Evolutionary conservation across 1,284 basidiomycete species (phyloP), one percentile per base, ranked within the genome.

Genomic region (Baeospora myosura): DNA sequence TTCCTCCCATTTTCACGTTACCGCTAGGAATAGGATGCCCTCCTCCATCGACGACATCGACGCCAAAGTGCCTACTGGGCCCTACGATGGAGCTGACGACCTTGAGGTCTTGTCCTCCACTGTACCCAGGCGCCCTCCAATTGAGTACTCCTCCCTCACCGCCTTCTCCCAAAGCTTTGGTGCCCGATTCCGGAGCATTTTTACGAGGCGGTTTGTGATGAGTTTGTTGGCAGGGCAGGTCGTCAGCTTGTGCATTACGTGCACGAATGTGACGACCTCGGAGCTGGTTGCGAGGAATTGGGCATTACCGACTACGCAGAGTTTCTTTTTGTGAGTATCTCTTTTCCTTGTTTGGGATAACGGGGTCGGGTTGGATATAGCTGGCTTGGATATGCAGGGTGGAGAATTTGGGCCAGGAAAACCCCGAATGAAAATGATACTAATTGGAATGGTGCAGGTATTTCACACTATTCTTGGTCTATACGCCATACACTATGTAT

Each of bases 401-500:
- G n/a, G n/a, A n/a, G n/a, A n/a, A n/a, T n/a, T n/a, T n/a, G n/a
- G n/a, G n/a, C n/a, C n/a, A n/a, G n/a, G n/a, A n/a, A n/a, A n/a
- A n/a, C n/a, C n/a, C n/a, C n/a, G n/a, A n/a, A n/a, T n/a, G n/a
- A n/a, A n/a, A n/a, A n/a, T n/a, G n/a, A n/a, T 1, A 20, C 29
- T 20, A n/a, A 14, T 2, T 16, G 3, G 8, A 21, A 0, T 14
- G 18, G 18, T 17, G 35, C 20, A 89, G 87, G 51, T 91, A 92
- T 63, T 82, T 88, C 55, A 73, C 83, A 2, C 55, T 91, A 18
- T 87, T 83, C 60, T 41, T 70, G 17, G 63, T 79, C 41, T 91
- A 90, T 56, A 90, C 88, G 12, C 88, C 88, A 1, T 89, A 88
- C 65, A 92, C 88, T 21, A 85, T 91, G 36, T 90, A 88, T 57